A percentile compares a stretch with the other conserved stretches of the same genome.
Evolutionary conservation across 768 basidiomycete genomes (phyloP).

Genomic region (Dioszegia hungarica): DNA sequence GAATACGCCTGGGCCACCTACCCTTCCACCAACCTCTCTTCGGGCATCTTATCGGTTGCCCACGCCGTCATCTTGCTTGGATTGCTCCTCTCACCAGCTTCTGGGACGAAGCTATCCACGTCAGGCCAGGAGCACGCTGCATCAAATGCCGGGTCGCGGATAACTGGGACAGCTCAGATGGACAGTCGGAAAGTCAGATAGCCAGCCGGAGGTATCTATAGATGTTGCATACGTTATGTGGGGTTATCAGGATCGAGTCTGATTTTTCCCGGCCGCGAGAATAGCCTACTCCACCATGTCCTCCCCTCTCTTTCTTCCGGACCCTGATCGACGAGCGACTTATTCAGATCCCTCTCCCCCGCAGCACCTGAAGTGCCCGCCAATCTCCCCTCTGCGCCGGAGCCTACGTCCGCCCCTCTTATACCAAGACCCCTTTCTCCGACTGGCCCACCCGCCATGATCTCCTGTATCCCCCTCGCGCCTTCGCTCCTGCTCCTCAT

Average conservation of each 20-base stretch:
- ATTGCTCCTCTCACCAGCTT: neutral
- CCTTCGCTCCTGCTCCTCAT: constrained; percentile 31
- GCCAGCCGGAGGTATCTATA: neutral
- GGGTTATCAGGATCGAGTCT: neutral
- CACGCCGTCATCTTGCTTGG: constrained; percentile 58
- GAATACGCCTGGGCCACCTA: constrained; percentile 87
- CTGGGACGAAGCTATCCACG: neutral
- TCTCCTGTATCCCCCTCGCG: constrained; percentile 18
- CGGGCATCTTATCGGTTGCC: constrained; percentile 55
- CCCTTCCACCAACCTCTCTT: constrained; percentile 70
- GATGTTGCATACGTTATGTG: neutral
- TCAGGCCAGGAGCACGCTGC: neutral
- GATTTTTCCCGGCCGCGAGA: constrained; percentile 3
- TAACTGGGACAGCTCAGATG: neutral
- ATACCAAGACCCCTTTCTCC: neutral
- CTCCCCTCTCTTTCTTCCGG: neutral
- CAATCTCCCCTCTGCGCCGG: neutral
- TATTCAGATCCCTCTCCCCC: neutral
- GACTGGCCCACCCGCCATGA: constrained; percentile 12
- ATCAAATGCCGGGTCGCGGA: neutral
- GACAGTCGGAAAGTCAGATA: constrained; percentile 3
- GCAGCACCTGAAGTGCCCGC: neutral
- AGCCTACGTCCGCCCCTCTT: neutral
- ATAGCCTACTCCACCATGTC: constrained; percentile 15
- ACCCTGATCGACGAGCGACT: neutral